Base-by-base conservation (phyloP, 495 filamentous ascomycete species). In the Aspergillus cristatus region DNA sequence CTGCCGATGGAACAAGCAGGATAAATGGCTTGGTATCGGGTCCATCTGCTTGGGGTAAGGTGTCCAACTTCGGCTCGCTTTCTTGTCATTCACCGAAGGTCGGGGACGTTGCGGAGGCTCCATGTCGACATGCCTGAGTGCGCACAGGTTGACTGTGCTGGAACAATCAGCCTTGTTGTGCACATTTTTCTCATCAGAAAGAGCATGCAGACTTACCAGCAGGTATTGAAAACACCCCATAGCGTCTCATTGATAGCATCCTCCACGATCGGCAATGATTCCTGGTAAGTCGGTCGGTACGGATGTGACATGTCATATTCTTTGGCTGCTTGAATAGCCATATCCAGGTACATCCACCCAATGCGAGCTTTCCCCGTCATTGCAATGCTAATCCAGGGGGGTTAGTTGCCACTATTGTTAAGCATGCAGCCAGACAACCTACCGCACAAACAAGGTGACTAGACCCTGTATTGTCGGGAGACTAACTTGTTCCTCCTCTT, bases 171-270 rank as follows among this genome's bases (percentile, higher is more conserved):
- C n/a, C n/a, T n/a, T n/a, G n/a, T n/a, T n/a, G n/a, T n/a, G n/a
- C n/a, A n/a, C n/a, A n/a, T n/a, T n/a, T n/a, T n/a, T n/a, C n/a
- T n/a, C n/a, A n/a, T n/a, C n/a, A n/a, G n/a, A n/a, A n/a, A n/a
- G n/a, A n/a, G 12, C 12, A 15, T n/a, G 32, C 12, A 25, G 13
- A 38, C 53, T n/a, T 42, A 63, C 60, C 51, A 39, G 10, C 43
- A 46, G 32, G 61, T 34, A 43, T 51, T 51, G 38, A 57, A 64
- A 8, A 50, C 33, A 13, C 60, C 60, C 58, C 58, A 65, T 1
- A 65, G 41, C 0, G 51, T 46, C 26, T 43, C 41, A 16, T 55
- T 54, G 14, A 42, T 24, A 8, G 43, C 52, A 18, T 41, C 37
- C 31, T 53, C 47, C 28, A 31, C 20, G 7, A 37, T 16, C 6